phyloP scores from a whole-genome alignment of 2,329 filamentous ascomycete species.

The Dothidotthia symphoricarpi region DNA sequence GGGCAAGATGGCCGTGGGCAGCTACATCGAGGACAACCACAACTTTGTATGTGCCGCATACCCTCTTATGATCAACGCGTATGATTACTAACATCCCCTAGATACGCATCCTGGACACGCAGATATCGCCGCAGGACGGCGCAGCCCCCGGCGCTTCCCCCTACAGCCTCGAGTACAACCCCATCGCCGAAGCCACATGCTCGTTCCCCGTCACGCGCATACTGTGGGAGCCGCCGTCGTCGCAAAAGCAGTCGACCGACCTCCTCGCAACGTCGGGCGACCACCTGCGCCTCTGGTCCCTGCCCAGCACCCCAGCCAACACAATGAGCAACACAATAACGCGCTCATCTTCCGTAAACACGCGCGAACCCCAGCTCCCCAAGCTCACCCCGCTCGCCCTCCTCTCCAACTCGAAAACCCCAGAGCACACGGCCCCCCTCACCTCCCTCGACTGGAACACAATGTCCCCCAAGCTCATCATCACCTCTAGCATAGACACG shows the following conservation, averaged over 20 bases:
- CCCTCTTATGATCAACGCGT: constrained; percentile 4
- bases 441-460: constrained; percentile 99
- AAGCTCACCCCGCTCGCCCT: constrained; percentile 92
- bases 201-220: constrained; percentile 96
- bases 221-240: constrained; percentile 92
- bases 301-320: constrained; percentile 57
- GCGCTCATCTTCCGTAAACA: constrained; percentile 61
- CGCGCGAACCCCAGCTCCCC: constrained; percentile 59
- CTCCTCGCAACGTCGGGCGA: constrained; percentile 93
- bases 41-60: constrained; percentile 72
- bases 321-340: constrained; percentile 70
- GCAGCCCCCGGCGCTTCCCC: constrained; percentile 69
- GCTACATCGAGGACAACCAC: constrained; percentile 95
- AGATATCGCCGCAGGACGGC: constrained; percentile 67
- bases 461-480: constrained; percentile 93
- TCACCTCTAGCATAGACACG: constrained; percentile 97
- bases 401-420: constrained; percentile 96
- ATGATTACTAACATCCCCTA: constrained; percentile 41
- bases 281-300: constrained; percentile 88
- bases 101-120: constrained; percentile 96
- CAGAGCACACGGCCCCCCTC: constrained; percentile 93
- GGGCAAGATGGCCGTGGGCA: constrained; percentile 91
- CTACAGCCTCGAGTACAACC: constrained; percentile 82
- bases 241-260: constrained; percentile 92
- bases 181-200: constrained; percentile 93